These are phyloP conservation scores for Globisporangium acanthophoron DNA, from an alignment of 352 stramenopile genomes.

Conservation along the genomic window DNA sequence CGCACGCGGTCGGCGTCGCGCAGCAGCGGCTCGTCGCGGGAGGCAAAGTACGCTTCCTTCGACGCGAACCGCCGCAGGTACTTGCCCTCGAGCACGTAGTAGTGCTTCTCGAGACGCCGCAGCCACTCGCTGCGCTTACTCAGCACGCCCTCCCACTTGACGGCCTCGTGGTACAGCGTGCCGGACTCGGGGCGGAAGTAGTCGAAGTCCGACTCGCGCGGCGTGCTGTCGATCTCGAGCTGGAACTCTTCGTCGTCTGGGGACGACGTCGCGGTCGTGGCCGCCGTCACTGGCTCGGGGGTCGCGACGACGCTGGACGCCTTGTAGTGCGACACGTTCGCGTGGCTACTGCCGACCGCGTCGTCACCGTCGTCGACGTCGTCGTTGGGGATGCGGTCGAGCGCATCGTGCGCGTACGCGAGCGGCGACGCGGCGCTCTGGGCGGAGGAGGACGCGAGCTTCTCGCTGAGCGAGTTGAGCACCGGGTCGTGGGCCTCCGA, in stretches of 20 bases:
- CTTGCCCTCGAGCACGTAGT: conserved; percentile 84
- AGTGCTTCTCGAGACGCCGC: conserved; percentile 75
- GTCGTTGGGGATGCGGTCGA: conserved; percentile 2
- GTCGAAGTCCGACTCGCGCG: conserved; percentile 18
- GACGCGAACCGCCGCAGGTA: conserved; percentile 79
- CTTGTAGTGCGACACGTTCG: conserved; percentile 4
- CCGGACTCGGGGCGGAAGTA: conserved; percentile 53
- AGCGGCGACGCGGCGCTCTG: conserved; percentile 16
- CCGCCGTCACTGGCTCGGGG: conserved; percentile 1
- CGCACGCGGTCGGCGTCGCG: conserved; percentile 37
- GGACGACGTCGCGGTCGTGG: neutral
- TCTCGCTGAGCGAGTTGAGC: conserved; percentile 61
- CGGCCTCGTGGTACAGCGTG: conserved; percentile 74
- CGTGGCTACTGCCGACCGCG: neutral
- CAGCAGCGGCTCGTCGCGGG: conserved; percentile 66
- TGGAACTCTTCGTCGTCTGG: conserved; percentile 2
- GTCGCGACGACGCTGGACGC: neutral
- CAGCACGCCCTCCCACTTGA: conserved; percentile 81
- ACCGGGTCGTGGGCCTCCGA: conserved; percentile 65
- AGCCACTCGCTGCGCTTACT: conserved; percentile 81
- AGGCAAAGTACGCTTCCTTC: conserved; percentile 80
- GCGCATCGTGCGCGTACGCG: conserved; percentile 14
- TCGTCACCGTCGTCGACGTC: neutral
- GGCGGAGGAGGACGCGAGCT: conserved; percentile 38
- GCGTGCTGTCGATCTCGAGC: conserved; percentile 11